Percentiles rank a stretch among this genome's conserved stretches.
Conservation (phyloP, 208 protist species). For the Leishmania braziliensis region DNA sequence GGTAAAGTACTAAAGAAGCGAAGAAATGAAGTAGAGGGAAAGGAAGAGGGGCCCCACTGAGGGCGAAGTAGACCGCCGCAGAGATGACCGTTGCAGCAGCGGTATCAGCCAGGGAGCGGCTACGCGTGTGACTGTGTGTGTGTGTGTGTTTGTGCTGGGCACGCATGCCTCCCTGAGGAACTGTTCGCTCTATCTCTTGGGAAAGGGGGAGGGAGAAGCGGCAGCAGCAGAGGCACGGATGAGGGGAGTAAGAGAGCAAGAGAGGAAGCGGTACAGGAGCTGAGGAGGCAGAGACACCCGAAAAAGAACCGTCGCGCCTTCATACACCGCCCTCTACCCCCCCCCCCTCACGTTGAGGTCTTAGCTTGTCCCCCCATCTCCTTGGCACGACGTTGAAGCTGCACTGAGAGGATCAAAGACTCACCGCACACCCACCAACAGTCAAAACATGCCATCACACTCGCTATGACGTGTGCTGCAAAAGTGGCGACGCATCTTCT, state of each 20-base stretch:
- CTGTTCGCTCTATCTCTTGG: neutral
- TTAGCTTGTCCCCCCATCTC: neutral
- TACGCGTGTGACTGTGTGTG: neutral
- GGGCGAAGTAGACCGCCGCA: neutral
- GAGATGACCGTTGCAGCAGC: neutral
- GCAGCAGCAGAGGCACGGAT: neutral
- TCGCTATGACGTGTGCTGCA: neutral
- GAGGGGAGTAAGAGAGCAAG: neutral
- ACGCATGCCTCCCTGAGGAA: neutral
- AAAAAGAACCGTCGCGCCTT: neutral
- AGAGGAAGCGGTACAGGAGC: neutral
- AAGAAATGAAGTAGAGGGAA: neutral
- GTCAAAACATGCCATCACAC: neutral
- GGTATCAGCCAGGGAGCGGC: neutral
- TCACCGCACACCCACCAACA: conserved; percentile 8
- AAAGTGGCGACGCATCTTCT: neutral
- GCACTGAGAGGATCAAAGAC: neutral
- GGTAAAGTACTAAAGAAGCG: neutral
- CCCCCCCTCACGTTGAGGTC: neutral
- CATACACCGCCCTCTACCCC: neutral
- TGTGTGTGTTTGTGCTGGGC: neutral
- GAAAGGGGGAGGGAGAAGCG: neutral
- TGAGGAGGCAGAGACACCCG: neutral
- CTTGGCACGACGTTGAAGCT: neutral
- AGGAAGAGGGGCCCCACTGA: neutral